phyloP scores from a whole-genome alignment of 345 rosid species.

The Geranium rotundifolium region DNA sequence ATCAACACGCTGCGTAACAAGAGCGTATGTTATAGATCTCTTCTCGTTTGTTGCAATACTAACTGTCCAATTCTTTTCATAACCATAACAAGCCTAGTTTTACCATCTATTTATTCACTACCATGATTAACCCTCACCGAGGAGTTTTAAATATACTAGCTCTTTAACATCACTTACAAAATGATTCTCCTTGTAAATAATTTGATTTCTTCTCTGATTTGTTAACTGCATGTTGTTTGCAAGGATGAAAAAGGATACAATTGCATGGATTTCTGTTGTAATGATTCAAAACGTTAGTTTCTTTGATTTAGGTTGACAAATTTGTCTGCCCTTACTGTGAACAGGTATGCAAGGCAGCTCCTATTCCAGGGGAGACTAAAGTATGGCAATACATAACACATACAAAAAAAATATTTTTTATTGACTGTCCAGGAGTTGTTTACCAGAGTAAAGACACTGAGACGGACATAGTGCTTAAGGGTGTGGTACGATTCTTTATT shows the following conservation, averaged over 20 bases:
- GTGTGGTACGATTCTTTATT: conserved; percentile 54
- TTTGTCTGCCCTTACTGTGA: conserved; percentile 1
- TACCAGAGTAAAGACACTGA: conserved; percentile 82
- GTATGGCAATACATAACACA: conserved; percentile 96
- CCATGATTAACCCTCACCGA: not conserved
- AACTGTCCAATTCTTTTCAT: too few species aligned
- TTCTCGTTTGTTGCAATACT: not conserved
- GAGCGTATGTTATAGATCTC: conserved; percentile 34
- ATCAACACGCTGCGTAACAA: conserved; percentile 90
- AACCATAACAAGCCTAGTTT: not conserved
- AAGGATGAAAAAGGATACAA: too few species aligned
- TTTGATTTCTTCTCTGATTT: too few species aligned
- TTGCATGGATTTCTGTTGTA: too few species aligned
- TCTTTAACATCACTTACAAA: too few species aligned
- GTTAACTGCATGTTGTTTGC: too few species aligned
- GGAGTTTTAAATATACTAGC: not conserved
- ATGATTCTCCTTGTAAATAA: too few species aligned
- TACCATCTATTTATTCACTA: not conserved
- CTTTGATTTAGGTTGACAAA: not conserved
- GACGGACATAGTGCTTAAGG: conserved; percentile 89
- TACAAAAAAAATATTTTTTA: conserved; percentile 87
- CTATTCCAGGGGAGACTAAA: conserved; percentile 97
- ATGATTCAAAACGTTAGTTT: not conserved
- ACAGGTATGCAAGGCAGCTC: conserved; percentile 97
- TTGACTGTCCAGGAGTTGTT: conserved; percentile 97